These are phyloP conservation scores for Penicillium canariense DNA, from an alignment of 495 filamentous ascomycete genomes.

Conservation along the genomic window DNA sequence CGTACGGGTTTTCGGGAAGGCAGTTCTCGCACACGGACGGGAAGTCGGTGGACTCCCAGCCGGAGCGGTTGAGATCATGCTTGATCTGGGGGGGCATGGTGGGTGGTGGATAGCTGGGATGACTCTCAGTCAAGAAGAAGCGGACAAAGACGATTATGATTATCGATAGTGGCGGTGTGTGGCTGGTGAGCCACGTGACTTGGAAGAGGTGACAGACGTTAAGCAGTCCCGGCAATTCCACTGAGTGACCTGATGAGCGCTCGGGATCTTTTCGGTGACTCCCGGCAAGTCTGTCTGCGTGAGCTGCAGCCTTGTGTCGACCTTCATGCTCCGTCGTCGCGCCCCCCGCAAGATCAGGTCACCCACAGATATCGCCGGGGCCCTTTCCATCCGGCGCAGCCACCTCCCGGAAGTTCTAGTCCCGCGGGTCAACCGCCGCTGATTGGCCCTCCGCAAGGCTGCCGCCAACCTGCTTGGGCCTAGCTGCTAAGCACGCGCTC, in stretches of 20 bases:
- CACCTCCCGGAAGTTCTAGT: slow-evolving; percentile 21
- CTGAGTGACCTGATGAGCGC: not conserved
- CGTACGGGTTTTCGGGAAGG: slow-evolving; percentile 93
- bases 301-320: not conserved
- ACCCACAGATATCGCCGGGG: slow-evolving; percentile 14
- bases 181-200: slow-evolving; percentile 12
- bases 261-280: slow-evolving; percentile 1
- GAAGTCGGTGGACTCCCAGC: slow-evolving; percentile 88
- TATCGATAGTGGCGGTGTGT: slow-evolving; percentile 20
- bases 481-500: slow-evolving; percentile 3
- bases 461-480: no score
- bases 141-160: slow-evolving; percentile 10
- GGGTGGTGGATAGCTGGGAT: slow-evolving; percentile 2
- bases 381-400: slow-evolving; percentile 16
- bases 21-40: slow-evolving; percentile 71
- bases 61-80: slow-evolving; percentile 93
- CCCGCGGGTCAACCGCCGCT: slow-evolving; percentile 2
- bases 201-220: not conserved
- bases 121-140: not conserved
- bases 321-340: not conserved
- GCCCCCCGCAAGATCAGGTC: slow-evolving; percentile 15
- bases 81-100: slow-evolving; percentile 70
- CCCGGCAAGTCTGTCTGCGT: not conserved
- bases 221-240: not conserved
- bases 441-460: no score